Evolutionary conservation across 129 eudicot species (phyloP).

Genomic region (Daucus carota): DH1_v3.0 NC_030384.2:38121501-38122000

Average conservation of each 20-base stretch:
- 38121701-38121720: slow-evolving; percentile 41
- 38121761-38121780: slow-evolving; percentile 48
- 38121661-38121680: slow-evolving; percentile 27
- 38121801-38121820: slow-evolving; percentile 45
- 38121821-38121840: slow-evolving; percentile 54
- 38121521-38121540: slow-evolving; percentile 19
- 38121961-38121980: slow-evolving; percentile 80
- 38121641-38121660: slow-evolving; percentile 26
- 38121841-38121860: slow-evolving; percentile 35
- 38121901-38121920: slow-evolving; percentile 25
- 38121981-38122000: slow-evolving; percentile 91
- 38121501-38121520: slow-evolving; percentile 23
- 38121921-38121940: slow-evolving; percentile 28
- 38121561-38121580: slow-evolving; percentile 7
- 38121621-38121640: slow-evolving; percentile 7
- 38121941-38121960: slow-evolving; percentile 37
- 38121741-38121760: slow-evolving; percentile 66
- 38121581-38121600: slow-evolving; percentile 21
- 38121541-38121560: slow-evolving; percentile 18
- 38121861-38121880: slow-evolving; percentile 46
- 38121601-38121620: slow-evolving; percentile 11
- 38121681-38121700: slow-evolving; percentile 30
- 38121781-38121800: slow-evolving; percentile 36
- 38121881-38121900: slow-evolving; percentile 39
- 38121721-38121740: slow-evolving; percentile 67